A percentile compares a stretch with the other conserved stretches of the same genome.
phyloP scores from a whole-genome alignment of 225 moss, liverwort and hornwort genomes.

The Marchantia paleacea region DNA sequence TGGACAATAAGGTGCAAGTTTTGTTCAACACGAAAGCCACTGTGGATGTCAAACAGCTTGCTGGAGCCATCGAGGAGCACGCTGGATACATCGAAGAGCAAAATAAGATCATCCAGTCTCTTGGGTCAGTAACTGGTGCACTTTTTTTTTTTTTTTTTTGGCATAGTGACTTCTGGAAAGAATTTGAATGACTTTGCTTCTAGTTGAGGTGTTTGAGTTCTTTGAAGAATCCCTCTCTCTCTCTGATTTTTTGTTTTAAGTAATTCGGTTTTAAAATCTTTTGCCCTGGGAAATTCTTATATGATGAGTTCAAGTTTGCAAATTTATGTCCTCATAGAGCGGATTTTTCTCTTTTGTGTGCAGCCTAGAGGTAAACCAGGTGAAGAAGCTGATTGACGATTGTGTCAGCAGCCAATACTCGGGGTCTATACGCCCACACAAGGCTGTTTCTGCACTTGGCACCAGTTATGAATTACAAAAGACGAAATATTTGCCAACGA shows the following conservation, averaged over 20 bases:
- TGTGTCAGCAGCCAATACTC: constrained; percentile 78
- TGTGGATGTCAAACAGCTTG: constrained; percentile 77
- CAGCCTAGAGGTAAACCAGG: constrained; percentile 98
- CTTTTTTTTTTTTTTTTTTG: background rate
- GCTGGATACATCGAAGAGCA: constrained; percentile 76
- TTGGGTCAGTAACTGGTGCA: constrained; percentile 46
- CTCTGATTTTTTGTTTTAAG: background rate
- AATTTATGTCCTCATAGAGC: background rate
- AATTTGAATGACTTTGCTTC: background rate
- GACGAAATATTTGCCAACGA: constrained; percentile 68
- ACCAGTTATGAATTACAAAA: constrained; percentile 92
- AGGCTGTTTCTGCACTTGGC: constrained; percentile 90
- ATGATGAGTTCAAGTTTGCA: background rate
- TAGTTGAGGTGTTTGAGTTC: background rate
- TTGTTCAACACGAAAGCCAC: constrained; percentile 62
- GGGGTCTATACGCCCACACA: constrained; percentile 81
- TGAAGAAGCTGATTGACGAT: constrained; percentile 94
- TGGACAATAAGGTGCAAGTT: constrained; percentile 82
- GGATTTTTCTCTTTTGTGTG: constrained; percentile 12
- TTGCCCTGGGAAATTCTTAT: background rate
- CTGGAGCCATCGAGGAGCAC: constrained; percentile 74
- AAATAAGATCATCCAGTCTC: constrained; percentile 83
- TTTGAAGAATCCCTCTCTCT: background rate
- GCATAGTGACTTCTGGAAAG: background rate
- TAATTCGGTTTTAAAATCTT: background rate